Conservation (phyloP, 257 asterid species). For the Lycium ferocissimum region DNA sequence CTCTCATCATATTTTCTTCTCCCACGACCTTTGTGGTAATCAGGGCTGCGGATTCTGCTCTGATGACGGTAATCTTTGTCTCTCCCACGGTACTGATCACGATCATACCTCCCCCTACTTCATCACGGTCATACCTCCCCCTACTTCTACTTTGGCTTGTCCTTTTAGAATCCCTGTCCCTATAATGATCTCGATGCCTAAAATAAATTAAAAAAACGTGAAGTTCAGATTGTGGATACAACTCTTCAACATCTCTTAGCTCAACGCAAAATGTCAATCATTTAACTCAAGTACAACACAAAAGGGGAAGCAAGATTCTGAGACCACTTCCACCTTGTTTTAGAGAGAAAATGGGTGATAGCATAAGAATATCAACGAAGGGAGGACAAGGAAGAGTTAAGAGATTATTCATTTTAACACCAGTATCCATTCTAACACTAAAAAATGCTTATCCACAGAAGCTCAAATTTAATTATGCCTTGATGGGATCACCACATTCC, state of each 20-base stretch:
- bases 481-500: slow-evolving; percentile 13
- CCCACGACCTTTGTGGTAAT: slow-evolving; percentile 69
- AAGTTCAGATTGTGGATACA: slow-evolving; percentile 9
- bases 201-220: not conserved
- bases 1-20: slow-evolving; percentile 75
- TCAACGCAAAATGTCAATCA: not conserved
- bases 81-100: slow-evolving; percentile 70
- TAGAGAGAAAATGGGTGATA: not conserved
- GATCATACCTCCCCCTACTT: slow-evolving; percentile 71
- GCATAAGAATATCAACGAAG: not conserved
- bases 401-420: not conserved
- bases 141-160: slow-evolving; percentile 84
- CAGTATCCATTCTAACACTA: not conserved
- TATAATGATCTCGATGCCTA: slow-evolving; percentile 58
- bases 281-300: slow-evolving; percentile 8
- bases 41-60: slow-evolving; percentile 77
- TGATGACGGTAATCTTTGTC: slow-evolving; percentile 62
- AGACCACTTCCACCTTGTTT: not conserved
- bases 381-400: not conserved
- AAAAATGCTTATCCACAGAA: not conserved
- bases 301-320: not conserved
- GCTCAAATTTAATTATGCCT: not conserved
- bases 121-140: slow-evolving; percentile 72
- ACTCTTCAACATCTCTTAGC: not conserved
- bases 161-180: slow-evolving; percentile 69